Evolutionary conservation across 371 early-diverging fungal genomes (phyloP), one percentile per base, ranked within the genome.

Genomic region (Rhizomucor pusillus): DNA sequence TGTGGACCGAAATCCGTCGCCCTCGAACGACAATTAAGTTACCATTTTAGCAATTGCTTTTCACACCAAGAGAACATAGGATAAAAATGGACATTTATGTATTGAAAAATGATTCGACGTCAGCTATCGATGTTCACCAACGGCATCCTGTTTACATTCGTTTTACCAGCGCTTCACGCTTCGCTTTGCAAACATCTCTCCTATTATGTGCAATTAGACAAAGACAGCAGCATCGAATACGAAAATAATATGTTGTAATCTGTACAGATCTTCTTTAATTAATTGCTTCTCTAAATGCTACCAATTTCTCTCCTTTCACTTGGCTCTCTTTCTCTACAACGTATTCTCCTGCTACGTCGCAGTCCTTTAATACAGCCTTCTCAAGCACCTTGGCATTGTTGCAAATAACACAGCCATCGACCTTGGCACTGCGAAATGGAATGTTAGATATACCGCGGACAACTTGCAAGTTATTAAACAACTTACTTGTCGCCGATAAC

Each of bases 331-430:
- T 82, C 53, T 81, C 81, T 13, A 94, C 89, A 7, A 85, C 73
- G 55, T 73, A 78, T 10, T 81, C 79, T 16, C 83, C 84, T 43
- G 87, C 93, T n/a, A 98, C 90, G 56, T 94, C 92, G 69, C 96
- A 97, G 54, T 94, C 94, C 67, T 89, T 94, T 51, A 98, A 82
- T 41, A 71, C 60, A 7, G 87, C 80, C 60, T 86, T 86, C 58
- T 89, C 92, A 33, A 79, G 67, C 12, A 98, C 80, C 57, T 86
- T 87, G 45, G 90, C 89, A 57, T 88, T 81, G 24, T 82, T 82
- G 69, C 95, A 91, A 20, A 98, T 80, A 50, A 97, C 81, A 65
- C 92, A 90, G 5, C 88, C 88, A 47, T 95, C 95, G 34, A 98
- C 68, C 69, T 90, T 93, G 56, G 89, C 96, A 65, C 94, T 91